A percentile compares a stretch with the other conserved stretches of the same genome.
Evolutionary conservation across 2,329 filamentous ascomycete genomes (phyloP).

Genomic region (Grosmannia penicillata): DNA sequence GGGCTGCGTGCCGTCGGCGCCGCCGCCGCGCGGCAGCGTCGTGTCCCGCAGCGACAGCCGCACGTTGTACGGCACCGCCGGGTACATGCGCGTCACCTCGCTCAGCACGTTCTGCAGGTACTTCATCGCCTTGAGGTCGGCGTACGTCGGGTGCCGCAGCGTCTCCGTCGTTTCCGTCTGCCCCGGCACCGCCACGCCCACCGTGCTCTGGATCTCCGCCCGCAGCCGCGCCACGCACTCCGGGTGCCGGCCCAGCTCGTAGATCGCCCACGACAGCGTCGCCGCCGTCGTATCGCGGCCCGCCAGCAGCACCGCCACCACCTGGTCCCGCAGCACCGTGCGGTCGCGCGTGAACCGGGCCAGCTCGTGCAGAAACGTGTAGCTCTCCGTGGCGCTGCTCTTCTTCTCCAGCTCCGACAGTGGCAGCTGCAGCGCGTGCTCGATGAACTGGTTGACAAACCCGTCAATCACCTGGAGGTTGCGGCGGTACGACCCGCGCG

Average conservation of each 20-base stretch:
- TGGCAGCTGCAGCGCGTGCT: constrained; percentile 53
- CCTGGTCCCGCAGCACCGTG: constrained; percentile 65
- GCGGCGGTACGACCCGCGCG: constrained; percentile 46
- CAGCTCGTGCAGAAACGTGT: constrained; percentile 79
- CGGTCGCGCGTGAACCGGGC: constrained; percentile 63
- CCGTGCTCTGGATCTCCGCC: constrained; percentile 50
- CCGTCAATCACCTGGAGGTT: constrained; percentile 55
- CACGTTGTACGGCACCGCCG: constrained; percentile 66
- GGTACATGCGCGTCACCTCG: constrained; percentile 66
- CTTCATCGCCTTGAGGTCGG: constrained; percentile 74
- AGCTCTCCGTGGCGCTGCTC: constrained; percentile 17
- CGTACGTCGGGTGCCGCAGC: constrained; percentile 49
- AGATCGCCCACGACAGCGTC: constrained; percentile 68
- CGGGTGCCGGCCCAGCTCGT: constrained; percentile 64
- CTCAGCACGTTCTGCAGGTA: constrained; percentile 62
- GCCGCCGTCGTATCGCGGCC: constrained; percentile 78
- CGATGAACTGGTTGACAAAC: constrained; percentile 68
- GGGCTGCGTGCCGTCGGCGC: constrained; percentile 44
- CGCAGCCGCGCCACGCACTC: constrained; percentile 53
- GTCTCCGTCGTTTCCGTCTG: background rate
- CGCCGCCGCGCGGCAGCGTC: constrained; percentile 57
- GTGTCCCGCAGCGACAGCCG: constrained; percentile 59
- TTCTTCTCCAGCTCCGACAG: constrained; percentile 56
- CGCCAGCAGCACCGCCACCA: constrained; percentile 69
- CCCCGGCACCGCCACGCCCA: constrained; percentile 47